Evolutionary conservation across 1,284 basidiomycete genomes (phyloP).

Genomic region (Ceraceosorus guamensis): DNA sequence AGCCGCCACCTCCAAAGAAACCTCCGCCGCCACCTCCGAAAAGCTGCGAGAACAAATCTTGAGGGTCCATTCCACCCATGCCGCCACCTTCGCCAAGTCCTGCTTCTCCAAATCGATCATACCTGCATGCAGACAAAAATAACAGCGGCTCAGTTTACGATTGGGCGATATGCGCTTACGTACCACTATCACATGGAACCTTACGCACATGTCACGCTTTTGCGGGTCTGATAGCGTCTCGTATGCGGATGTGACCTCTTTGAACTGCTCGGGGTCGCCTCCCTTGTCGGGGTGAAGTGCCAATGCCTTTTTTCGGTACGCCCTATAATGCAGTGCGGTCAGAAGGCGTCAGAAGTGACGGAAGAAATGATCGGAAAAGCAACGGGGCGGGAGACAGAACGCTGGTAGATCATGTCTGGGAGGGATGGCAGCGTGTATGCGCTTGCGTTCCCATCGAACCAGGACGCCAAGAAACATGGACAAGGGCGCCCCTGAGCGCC

Average conservation of each 20-base stretch:
- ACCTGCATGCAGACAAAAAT: conserved; percentile 49
- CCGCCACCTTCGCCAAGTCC: conserved; percentile 64
- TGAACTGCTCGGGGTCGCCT: conserved; percentile 90
- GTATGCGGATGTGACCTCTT: conserved; percentile 94
- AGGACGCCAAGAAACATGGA: not conserved
- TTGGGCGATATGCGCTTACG: not conserved
- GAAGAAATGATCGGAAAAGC: no score
- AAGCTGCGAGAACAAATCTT: conserved; percentile 96
- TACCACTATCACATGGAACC: not conserved
- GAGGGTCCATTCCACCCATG: conserved; percentile 81
- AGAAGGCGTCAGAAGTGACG: not conserved
- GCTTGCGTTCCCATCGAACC: not conserved
- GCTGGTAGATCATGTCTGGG: not conserved
- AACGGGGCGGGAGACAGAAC: no score
- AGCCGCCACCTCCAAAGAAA: conserved; percentile 57
- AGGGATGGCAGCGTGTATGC: not conserved
- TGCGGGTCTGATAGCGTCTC: conserved; percentile 86
- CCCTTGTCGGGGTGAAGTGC: conserved; percentile 84
- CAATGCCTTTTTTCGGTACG: conserved; percentile 42
- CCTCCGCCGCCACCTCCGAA: conserved; percentile 65
- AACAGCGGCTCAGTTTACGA: not conserved
- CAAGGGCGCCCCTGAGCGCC: not conserved
- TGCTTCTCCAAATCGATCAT: conserved; percentile 89
- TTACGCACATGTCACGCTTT: conserved; percentile 52
- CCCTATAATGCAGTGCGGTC: conserved; percentile 13